Percentiles rank a stretch among this genome's conserved stretches.
Conservation (phyloP, 495 filamentous ascomycete genomes). For the Neurospora sublineolata region DNA sequence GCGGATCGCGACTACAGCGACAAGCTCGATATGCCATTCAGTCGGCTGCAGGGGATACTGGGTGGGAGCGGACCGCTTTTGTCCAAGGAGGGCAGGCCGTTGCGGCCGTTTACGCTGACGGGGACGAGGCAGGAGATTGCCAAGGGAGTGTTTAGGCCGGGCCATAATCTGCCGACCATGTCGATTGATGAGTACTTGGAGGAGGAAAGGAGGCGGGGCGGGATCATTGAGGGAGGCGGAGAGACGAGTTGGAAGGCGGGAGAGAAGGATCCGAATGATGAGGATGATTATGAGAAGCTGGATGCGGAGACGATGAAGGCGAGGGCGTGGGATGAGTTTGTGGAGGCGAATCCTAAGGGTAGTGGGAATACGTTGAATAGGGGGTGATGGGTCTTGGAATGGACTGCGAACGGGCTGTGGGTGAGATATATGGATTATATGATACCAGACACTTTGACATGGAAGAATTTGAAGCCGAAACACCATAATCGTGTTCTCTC, state of each 20-base stretch:
- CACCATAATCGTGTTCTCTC: background rate
- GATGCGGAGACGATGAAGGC: constrained; percentile 90
- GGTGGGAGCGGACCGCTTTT: constrained; percentile 56
- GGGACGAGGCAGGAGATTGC: constrained; percentile 66
- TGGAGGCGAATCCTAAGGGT: constrained; percentile 77
- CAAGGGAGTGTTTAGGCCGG: constrained; percentile 75
- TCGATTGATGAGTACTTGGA: constrained; percentile 94
- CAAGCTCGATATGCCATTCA: constrained; percentile 1
- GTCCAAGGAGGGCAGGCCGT: constrained; percentile 69
- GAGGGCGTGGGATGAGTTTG: constrained; percentile 89
- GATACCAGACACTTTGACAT: background rate
- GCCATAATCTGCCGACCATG: constrained; percentile 94
- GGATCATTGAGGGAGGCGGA: constrained; percentile 88
- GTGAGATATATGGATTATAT: background rate
- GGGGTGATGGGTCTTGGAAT: constrained; percentile 34
- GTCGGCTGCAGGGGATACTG: constrained; percentile 24
- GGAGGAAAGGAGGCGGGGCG: constrained; percentile 75
- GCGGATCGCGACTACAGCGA: constrained; percentile 26
- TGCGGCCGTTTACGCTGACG: constrained; percentile 82
- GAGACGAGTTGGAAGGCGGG: constrained; percentile 46
- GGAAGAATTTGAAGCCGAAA: background rate
- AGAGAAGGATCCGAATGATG: constrained; percentile 60
- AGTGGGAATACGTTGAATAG: constrained; percentile 81
- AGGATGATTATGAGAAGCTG: constrained; percentile 75
- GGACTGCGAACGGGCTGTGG: background rate